A percentile compares a stretch with the other conserved stretches of the same genome.
Evolutionary conservation across 345 rosid genomes (phyloP).

Genomic region (Populus davidiana): DNA sequence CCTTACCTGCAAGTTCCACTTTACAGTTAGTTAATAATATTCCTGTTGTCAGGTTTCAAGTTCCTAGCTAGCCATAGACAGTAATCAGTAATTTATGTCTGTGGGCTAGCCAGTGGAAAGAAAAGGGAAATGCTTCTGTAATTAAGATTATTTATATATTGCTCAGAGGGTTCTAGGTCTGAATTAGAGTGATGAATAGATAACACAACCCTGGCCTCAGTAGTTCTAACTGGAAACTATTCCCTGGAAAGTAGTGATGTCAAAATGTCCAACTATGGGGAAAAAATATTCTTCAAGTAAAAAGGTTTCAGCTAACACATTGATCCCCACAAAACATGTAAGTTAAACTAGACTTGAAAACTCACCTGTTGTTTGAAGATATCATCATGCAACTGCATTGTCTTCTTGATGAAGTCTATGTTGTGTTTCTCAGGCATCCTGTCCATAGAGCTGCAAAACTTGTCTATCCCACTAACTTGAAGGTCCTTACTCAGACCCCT

Average conservation of each 20-base stretch:
- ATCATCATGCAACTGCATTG: slow-evolving; percentile 81
- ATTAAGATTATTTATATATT: neutral
- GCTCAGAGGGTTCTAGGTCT: neutral
- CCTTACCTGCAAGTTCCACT: slow-evolving; percentile 50
- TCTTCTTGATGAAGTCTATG: slow-evolving; percentile 57
- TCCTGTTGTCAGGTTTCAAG: neutral
- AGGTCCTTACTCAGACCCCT: slow-evolving; percentile 20
- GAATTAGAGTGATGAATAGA: neutral
- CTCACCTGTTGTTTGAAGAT: slow-evolving; percentile 72
- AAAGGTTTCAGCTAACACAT: neutral
- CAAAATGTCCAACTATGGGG: neutral
- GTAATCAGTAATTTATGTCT: neutral
- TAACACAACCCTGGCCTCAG: neutral
- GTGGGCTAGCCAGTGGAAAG: neutral
- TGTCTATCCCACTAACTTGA: slow-evolving; percentile 15
- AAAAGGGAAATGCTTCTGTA: neutral
- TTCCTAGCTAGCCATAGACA: neutral
- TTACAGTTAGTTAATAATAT: neutral
- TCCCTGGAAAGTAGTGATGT: neutral
- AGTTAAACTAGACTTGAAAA: neutral
- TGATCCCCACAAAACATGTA: neutral
- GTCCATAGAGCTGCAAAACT: slow-evolving; percentile 36
- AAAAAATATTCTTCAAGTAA: neutral
- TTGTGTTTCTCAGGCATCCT: slow-evolving; percentile 42
- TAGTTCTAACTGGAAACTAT: neutral